Conservation (phyloP, 768 basidiomycete genomes). For the Hirschioporus abietinus region DNA sequence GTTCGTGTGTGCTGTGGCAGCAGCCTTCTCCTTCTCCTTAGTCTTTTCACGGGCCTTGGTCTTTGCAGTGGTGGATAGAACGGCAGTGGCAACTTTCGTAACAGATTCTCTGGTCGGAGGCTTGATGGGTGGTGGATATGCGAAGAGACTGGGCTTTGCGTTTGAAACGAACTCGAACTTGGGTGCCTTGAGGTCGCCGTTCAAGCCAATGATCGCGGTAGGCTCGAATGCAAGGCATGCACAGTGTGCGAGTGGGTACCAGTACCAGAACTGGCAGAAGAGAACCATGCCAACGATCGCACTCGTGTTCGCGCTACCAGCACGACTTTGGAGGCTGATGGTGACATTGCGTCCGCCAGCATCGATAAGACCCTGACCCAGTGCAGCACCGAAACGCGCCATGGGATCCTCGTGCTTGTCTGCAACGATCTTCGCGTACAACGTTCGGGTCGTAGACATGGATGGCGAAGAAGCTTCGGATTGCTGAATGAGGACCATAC, state of each 20-base stretch:
- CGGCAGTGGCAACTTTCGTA: slow-evolving; percentile 89
- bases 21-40: slow-evolving; percentile 61
- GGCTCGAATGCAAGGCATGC: slow-evolving; percentile 91
- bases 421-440: slow-evolving; percentile 82
- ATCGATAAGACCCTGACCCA: slow-evolving; percentile 96
- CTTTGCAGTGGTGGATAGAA: slow-evolving; percentile 94
- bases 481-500: slow-evolving; percentile 96
- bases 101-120: slow-evolving; percentile 91
- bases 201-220: slow-evolving; percentile 90
- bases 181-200: slow-evolving; percentile 87
- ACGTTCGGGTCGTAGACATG: slow-evolving; percentile 70
- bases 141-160: slow-evolving; percentile 85
- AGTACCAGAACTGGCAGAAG: slow-evolving; percentile 99
- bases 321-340: slow-evolving; percentile 88
- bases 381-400: slow-evolving; percentile 94
- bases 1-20: slow-evolving; percentile 41
- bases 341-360: slow-evolving; percentile 96
- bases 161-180: slow-evolving; percentile 90
- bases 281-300: slow-evolving; percentile 97
- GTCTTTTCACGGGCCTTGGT: slow-evolving; percentile 94
- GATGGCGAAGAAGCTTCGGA: slow-evolving; percentile 87
- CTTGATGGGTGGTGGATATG: slow-evolving; percentile 82
- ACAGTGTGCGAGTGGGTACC: slow-evolving; percentile 96
- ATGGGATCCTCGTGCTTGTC: slow-evolving; percentile 99
- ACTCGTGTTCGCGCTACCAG: slow-evolving; percentile 87